These are phyloP conservation scores for Dictyostelium intermedium DNA, from an alignment of 78 protist genomes.

Conservation along the genomic window DNA sequence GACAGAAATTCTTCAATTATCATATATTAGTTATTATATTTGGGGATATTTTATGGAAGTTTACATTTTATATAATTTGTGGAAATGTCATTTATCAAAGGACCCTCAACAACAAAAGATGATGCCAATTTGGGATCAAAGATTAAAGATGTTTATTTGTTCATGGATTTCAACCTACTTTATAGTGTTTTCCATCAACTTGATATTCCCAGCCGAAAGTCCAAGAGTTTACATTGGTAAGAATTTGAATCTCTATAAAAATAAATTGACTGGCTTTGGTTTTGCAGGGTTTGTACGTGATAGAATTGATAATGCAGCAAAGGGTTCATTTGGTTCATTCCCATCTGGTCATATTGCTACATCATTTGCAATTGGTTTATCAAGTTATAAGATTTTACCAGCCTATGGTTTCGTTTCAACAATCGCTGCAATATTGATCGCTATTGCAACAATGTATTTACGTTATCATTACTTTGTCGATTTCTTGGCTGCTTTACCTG, in stretches of 20 bases:
- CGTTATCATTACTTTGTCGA: slow-evolving; percentile 71
- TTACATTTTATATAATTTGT: slow-evolving; percentile 20
- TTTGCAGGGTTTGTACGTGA: slow-evolving; percentile 60
- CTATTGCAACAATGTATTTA: slow-evolving; percentile 71
- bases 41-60: slow-evolving; percentile 78
- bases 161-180: slow-evolving; percentile 73
- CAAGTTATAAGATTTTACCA: slow-evolving; percentile 43
- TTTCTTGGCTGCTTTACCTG: slow-evolving; percentile 60
- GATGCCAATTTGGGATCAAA: slow-evolving; percentile 76
- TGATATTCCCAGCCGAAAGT: slow-evolving; percentile 55
- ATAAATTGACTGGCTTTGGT: slow-evolving; percentile 42
- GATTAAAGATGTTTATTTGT: slow-evolving; percentile 70
- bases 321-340: slow-evolving; percentile 71
- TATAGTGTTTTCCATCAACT: slow-evolving; percentile 45
- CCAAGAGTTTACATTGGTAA: slow-evolving; percentile 45
- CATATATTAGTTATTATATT: slow-evolving; percentile 67
- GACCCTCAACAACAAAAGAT: not conserved
- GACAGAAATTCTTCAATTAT: slow-evolving; percentile 60
- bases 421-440: slow-evolving; percentile 43
- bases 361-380: slow-evolving; percentile 45
- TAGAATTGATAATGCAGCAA: slow-evolving; percentile 61
- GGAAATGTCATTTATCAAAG: slow-evolving; percentile 41
- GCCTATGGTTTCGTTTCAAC: slow-evolving; percentile 53
- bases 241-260: not conserved
- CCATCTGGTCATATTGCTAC: slow-evolving; percentile 76